Percentiles rank a stretch among this genome's conserved stretches.
Evolutionary conservation across 805 yeast species (phyloP).

Genomic region (Candida qinlingensis): DNA sequence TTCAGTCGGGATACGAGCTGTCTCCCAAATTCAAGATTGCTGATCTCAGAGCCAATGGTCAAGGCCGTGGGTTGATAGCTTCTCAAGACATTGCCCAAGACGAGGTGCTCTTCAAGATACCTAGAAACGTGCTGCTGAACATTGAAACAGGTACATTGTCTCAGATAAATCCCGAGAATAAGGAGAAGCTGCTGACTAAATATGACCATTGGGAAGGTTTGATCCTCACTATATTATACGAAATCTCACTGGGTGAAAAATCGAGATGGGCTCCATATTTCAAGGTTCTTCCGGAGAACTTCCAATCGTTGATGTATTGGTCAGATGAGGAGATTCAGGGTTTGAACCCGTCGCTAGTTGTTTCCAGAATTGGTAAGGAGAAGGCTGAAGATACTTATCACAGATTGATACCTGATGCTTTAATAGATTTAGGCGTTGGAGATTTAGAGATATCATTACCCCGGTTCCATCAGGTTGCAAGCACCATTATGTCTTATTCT

Average conservation of each 20-base stretch:
- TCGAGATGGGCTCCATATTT: constrained; percentile 72
- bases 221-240: constrained; percentile 63
- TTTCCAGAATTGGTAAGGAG: constrained; percentile 64
- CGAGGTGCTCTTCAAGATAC: constrained; percentile 66
- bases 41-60: constrained; percentile 52
- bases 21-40: constrained; percentile 53
- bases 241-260: constrained; percentile 37
- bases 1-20: constrained; percentile 36
- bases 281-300: constrained; percentile 56
- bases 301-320: constrained; percentile 83
- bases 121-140: constrained; percentile 52
- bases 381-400: constrained; percentile 58
- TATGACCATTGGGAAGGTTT: constrained; percentile 75
- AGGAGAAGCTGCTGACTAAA: constrained; percentile 31
- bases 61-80: constrained; percentile 81
- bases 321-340: constrained; percentile 45
- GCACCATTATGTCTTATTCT: constrained; percentile 81
- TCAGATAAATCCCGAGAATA: constrained; percentile 27
- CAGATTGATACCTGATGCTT: constrained; percentile 35
- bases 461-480: constrained; percentile 68
- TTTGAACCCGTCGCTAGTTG: constrained; percentile 66
- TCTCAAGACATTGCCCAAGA: constrained; percentile 50
- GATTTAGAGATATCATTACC: constrained; percentile 40
- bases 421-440: constrained; percentile 34
- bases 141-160: constrained; percentile 50